These are phyloP conservation scores for Hypomyces rosellus DNA, from an alignment of 2,329 filamentous ascomycete species.

Conservation along the genomic window DNA sequence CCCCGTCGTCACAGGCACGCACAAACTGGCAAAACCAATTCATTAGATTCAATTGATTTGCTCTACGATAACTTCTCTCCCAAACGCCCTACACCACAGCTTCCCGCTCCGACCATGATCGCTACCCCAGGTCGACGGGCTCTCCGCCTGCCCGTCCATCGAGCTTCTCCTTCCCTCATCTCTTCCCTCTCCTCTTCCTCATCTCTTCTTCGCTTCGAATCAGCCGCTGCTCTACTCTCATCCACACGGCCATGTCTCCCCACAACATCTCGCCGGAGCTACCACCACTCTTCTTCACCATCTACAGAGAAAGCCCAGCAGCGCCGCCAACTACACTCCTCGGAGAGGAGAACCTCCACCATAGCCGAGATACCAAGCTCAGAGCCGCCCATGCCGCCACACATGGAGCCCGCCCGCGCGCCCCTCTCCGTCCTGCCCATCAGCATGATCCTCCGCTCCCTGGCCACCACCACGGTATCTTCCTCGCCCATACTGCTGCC, in stretches of 20 bases:
- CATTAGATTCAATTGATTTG: too few species aligned
- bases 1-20: too few species aligned
- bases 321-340: slow-evolving; percentile 29
- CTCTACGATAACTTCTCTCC: background rate
- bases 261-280: background rate
- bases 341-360: slow-evolving; percentile 30
- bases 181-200: slow-evolving; percentile 2
- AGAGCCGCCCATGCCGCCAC: slow-evolving; percentile 22
- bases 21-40: too few species aligned
- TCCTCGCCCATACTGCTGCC: slow-evolving; percentile 63
- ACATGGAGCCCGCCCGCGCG: slow-evolving; percentile 23
- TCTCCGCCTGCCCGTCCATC: slow-evolving; percentile 14
- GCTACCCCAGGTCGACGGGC: slow-evolving; percentile 17
- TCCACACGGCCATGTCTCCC: slow-evolving; percentile 13
- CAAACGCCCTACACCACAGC: background rate
- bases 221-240: slow-evolving; percentile 3
- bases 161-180: slow-evolving; percentile 8
- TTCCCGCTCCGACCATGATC: slow-evolving; percentile 18
- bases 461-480: slow-evolving; percentile 63
- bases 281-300: background rate
- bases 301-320: slow-evolving; percentile 2
- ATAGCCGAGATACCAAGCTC: slow-evolving; percentile 26
- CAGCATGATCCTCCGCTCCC: slow-evolving; percentile 59
- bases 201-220: background rate
- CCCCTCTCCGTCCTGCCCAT: slow-evolving; percentile 63